Conservation (phyloP, 345 rosid species). For the Eucalyptus melliodora region DNA sequence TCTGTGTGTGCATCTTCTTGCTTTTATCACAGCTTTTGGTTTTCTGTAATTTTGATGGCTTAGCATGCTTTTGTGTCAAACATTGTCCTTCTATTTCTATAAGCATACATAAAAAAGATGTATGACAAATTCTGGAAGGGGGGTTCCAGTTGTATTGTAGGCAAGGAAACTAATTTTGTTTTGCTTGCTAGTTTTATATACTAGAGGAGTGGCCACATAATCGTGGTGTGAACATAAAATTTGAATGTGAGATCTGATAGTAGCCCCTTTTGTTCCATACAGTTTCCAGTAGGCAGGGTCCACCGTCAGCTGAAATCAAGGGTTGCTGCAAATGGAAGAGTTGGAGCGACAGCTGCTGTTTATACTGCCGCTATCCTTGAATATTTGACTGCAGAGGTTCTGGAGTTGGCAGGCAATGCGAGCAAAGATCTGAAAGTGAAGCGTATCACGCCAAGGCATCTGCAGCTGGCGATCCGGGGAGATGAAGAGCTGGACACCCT, state of each 20-base stretch:
- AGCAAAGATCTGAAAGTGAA: slow-evolving; percentile 71
- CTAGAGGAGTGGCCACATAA: not conserved
- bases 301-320: slow-evolving; percentile 53
- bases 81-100: not conserved
- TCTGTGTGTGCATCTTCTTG: not conserved
- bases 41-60: not conserved
- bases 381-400: slow-evolving; percentile 58
- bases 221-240: not conserved
- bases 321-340: slow-evolving; percentile 57
- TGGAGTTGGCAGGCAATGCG: slow-evolving; percentile 63
- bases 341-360: slow-evolving; percentile 77
- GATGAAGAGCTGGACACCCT: slow-evolving; percentile 70
- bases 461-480: slow-evolving; percentile 66
- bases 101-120: not conserved
- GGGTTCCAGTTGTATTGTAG: not conserved
- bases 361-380: slow-evolving; percentile 57
- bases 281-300: slow-evolving; percentile 67
- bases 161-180: not conserved
- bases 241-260: not conserved
- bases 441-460: slow-evolving; percentile 57
- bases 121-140: not conserved
- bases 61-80: not conserved
- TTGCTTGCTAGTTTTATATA: not conserved
- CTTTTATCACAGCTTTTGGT: not conserved
- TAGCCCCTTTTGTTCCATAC: not conserved